Evolutionary conservation across 2,329 filamentous ascomycete species (phyloP).

Genomic region (Colletotrichum phormii): DNA sequence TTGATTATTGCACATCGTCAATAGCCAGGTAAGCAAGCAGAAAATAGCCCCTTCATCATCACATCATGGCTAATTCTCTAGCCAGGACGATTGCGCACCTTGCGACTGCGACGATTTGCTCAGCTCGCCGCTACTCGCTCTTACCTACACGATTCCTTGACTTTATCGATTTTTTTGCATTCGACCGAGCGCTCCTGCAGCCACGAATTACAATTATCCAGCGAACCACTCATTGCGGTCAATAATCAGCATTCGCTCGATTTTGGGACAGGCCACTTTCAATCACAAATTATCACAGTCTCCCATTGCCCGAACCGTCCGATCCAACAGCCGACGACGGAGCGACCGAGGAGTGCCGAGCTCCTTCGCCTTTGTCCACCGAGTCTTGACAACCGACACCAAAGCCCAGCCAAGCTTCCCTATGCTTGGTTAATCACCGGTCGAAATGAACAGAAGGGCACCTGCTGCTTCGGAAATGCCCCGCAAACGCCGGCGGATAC

Average conservation of each 20-base stretch:
- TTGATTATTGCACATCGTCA: background rate
- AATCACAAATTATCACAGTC: background rate
- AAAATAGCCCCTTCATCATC: background rate
- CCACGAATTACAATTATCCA: background rate
- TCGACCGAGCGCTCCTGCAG: background rate
- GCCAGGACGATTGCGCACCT: background rate
- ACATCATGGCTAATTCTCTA: background rate
- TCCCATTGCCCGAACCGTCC: background rate
- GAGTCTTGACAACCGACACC: background rate
- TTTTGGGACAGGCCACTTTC: background rate
- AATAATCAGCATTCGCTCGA: background rate
- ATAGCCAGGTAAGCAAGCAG: background rate
- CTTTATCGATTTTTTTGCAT: background rate
- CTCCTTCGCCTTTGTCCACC: background rate
- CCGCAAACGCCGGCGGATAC: constrained; percentile 31
- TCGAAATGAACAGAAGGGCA: constrained; percentile 21
- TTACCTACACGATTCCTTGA: background rate
- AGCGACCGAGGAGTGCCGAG: background rate
- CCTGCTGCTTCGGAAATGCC: constrained; percentile 5
- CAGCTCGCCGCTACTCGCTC: background rate
- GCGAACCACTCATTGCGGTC: background rate
- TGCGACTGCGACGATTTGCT: background rate
- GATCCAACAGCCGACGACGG: background rate
- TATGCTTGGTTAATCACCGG: constrained; percentile 11
- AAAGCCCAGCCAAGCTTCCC: background rate